Conservation (phyloP, 306 rosid species). For the Gastrolobium villosum region DNA sequence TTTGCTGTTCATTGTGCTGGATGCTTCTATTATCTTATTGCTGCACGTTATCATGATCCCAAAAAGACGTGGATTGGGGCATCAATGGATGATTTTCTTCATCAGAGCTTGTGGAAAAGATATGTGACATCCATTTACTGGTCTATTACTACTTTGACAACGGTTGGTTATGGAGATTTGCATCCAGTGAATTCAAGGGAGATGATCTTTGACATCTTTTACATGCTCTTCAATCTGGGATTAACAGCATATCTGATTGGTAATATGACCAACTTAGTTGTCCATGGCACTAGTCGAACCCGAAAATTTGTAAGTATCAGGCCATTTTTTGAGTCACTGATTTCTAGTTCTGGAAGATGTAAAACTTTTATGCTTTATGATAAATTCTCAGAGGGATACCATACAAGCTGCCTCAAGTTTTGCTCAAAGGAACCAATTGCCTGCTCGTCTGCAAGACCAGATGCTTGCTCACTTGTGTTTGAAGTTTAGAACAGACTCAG, state of each 20-base stretch:
- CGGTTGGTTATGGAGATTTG: slow-evolving; percentile 94
- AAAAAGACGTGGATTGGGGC: slow-evolving; percentile 79
- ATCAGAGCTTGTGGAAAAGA: slow-evolving; percentile 69
- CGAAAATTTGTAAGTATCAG: slow-evolving; percentile 78
- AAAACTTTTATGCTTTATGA: not conserved
- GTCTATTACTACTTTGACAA: slow-evolving; percentile 93
- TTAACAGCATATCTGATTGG: slow-evolving; percentile 96
- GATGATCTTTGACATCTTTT: slow-evolving; percentile 87
- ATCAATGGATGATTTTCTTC: slow-evolving; percentile 59
- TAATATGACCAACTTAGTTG: slow-evolving; percentile 97
- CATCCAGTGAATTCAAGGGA: slow-evolving; percentile 91
- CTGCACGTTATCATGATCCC: slow-evolving; percentile 80
- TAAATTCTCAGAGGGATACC: slow-evolving; percentile 78
- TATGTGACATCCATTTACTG: slow-evolving; percentile 86
- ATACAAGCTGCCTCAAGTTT: slow-evolving; percentile 98
- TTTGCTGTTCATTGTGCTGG: slow-evolving; percentile 91
- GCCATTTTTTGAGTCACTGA: not conserved
- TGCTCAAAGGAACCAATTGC: slow-evolving; percentile 88
- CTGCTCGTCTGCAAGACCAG: slow-evolving; percentile 83
- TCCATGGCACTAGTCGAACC: slow-evolving; percentile 91
- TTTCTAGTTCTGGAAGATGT: not conserved
- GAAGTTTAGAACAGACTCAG: slow-evolving; percentile 91
- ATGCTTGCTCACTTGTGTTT: slow-evolving; percentile 97
- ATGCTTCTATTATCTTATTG: slow-evolving; percentile 87
- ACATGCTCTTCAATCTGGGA: slow-evolving; percentile 90